A percentile compares a stretch with the other conserved stretches of the same genome.
These are phyloP conservation scores for Coffea eugenioides DNA, from an alignment of 257 asterid genomes.

Conservation along the genomic window DNA sequence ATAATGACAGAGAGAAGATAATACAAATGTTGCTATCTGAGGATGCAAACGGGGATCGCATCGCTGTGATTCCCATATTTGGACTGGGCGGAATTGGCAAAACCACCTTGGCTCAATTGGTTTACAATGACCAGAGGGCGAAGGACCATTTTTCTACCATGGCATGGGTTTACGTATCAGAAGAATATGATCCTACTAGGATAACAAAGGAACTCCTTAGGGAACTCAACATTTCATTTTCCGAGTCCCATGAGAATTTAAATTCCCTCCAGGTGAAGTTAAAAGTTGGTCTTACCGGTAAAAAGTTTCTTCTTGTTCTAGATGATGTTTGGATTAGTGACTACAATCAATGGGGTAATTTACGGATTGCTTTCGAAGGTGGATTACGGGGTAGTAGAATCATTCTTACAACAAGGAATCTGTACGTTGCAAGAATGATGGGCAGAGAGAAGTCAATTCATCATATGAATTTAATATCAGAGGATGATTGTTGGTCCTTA, in stretches of 20 bases:
- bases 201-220: conserved; percentile 8
- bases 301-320: conserved; percentile 49
- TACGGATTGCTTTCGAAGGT: conserved; percentile 36
- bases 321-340: conserved; percentile 61
- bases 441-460: conserved; percentile 6
- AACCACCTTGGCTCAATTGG: conserved; percentile 42
- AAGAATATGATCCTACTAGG: conserved; percentile 39
- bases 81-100: conserved; percentile 22
- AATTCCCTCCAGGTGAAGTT: conserved; percentile 46
- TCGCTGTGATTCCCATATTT: conserved; percentile 14
- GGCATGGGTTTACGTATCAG: conserved; percentile 59
- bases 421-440: conserved; percentile 40
- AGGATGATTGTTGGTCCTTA: conserved; percentile 5
- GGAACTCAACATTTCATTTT: conserved; percentile 30
- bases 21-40: background rate
- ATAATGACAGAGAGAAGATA: conserved; percentile 15
- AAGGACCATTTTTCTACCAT: conserved; percentile 30
- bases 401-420: conserved; percentile 58
- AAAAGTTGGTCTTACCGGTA: conserved; percentile 39
- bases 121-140: conserved; percentile 38
- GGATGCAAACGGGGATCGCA: background rate
- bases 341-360: conserved; percentile 39
- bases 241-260: conserved; percentile 26
- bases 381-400: conserved; percentile 53
- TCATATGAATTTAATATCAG: background rate